These are phyloP conservation scores for Iris macrosiphon DNA, from an alignment of 106 monocot genomes.

Conservation along the genomic window DNA sequence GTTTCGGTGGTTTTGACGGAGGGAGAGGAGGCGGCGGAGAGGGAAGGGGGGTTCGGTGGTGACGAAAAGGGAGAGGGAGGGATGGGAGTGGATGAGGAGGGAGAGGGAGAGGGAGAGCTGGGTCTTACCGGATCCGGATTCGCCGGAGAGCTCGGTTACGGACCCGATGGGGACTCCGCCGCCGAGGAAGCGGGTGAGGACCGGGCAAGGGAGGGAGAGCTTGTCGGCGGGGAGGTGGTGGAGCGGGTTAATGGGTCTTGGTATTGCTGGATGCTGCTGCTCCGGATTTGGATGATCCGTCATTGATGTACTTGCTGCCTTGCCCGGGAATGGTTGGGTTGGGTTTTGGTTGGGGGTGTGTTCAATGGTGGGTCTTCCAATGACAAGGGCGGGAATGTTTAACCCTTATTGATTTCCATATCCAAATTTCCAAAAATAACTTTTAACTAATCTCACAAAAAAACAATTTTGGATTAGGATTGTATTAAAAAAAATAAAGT, in stretches of 20 bases:
- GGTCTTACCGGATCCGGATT: constrained; percentile 71
- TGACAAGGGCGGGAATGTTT: too few relatives aligned
- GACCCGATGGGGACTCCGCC: constrained; percentile 81
- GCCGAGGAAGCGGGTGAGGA: constrained; percentile 60
- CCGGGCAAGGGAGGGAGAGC: constrained; percentile 65
- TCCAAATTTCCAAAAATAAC: too few relatives aligned
- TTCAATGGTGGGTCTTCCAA: too few relatives aligned
- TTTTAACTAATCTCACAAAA: too few relatives aligned
- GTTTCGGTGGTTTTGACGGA: constrained; percentile 4
- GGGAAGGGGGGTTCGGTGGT: constrained; percentile 77
- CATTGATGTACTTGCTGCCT: too few relatives aligned
- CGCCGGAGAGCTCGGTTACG: constrained; percentile 80
- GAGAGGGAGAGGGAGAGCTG: constrained; percentile 93
- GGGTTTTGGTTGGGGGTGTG: too few relatives aligned
- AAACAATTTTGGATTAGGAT: too few relatives aligned
- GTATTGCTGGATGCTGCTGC: too few relatives aligned
- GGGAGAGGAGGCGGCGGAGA: constrained; percentile 51
- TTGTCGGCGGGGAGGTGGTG: constrained; percentile 21
- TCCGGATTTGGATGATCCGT: too few relatives aligned
- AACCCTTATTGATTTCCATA: too few relatives aligned
- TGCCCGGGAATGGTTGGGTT: too few relatives aligned
- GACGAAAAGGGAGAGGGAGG: constrained; percentile 72
- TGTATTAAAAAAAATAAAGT: too few relatives aligned
- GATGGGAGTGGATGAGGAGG: constrained; percentile 62
- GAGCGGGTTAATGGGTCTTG: constrained; percentile 20